phyloP scores from a whole-genome alignment of 1,284 basidiomycete species.

The Ganoderma boninense region DNA sequence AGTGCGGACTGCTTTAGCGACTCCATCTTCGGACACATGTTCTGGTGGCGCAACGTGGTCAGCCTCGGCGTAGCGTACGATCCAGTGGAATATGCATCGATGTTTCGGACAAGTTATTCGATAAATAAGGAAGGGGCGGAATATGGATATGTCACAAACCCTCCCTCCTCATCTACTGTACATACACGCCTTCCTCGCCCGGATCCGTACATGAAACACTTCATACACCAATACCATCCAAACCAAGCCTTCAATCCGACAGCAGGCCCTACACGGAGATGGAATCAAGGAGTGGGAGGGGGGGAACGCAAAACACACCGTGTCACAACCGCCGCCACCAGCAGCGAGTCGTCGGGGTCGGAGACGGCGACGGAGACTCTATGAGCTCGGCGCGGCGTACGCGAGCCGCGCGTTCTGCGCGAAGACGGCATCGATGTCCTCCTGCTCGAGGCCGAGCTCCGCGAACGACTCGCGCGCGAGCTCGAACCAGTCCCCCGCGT shows the following conservation, averaged over 20 bases:
- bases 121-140: background rate
- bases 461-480: conserved; percentile 81
- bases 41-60: too few relatives aligned
- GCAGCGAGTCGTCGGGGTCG: background rate
- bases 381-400: conserved; percentile 49
- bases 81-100: background rate
- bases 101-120: background rate
- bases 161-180: conserved; percentile 1
- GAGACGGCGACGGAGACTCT: background rate
- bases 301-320: background rate
- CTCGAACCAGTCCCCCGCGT: conserved; percentile 80
- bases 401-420: conserved; percentile 69
- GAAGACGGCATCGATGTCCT: conserved; percentile 80
- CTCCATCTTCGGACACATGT: too few relatives aligned
- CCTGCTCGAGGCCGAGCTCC: conserved; percentile 85
- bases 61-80: too few relatives aligned
- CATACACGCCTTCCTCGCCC: background rate
- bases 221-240: background rate
- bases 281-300: background rate
- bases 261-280: background rate
- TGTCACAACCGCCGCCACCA: background rate
- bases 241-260: background rate
- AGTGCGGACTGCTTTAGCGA: too few relatives aligned
- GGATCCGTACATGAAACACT: background rate
- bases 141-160: background rate